Evolutionary conservation across 176 grass and related monocot species (phyloP), one percentile per base, ranked within the genome.

Genomic region (Hsuehochloa calcarea): DNA sequence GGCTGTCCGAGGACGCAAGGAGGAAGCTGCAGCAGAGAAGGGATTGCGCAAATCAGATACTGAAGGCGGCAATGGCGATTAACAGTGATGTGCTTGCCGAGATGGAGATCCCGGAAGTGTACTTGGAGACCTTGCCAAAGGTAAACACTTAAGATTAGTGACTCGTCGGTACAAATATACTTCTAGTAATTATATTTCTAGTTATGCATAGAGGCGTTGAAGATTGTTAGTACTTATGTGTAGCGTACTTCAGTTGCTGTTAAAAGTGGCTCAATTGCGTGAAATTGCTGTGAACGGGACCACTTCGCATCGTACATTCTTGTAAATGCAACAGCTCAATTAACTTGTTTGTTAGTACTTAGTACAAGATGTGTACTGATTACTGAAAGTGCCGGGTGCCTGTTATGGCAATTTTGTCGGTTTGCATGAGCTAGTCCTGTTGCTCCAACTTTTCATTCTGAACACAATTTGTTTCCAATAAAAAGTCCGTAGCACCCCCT

Each of bases 1-100:
- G 96, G 29, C 74, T 96, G 3, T 92, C 96, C 0, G 93, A 96
- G 80, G 96, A 89, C 52, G 89, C 90, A 17, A 85, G 96, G 87
- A 96, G 92, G 88, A 94, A 92, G 78, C 68, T 99, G 86, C 93
- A 99, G 59, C 93, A 94, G 51, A 94, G 88, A 61, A 90, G 93
- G 88, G 96, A 99, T 84, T 96, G 96, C 39, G 92, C 90, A 0
- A 99, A 99, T 82, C 96, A 99, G 91, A 99, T 99, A 75, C 49
- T 99, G 17, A 99, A 99, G 88, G 96, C 96, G 0, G 93, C 96
- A 9, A 94, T 99, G 96, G 93, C 96, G 2, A 99, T 99, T 80
- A 99, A 99, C 75, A 96, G 93, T 27, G 93, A 89, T 10, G 93
- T 96, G 45, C 96, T 99, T 1, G 56, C 91, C 2, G 93, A 99